Evolutionary conservation across 306 rosid species (phyloP).

Genomic region (Dryas alaskensis): DNA sequence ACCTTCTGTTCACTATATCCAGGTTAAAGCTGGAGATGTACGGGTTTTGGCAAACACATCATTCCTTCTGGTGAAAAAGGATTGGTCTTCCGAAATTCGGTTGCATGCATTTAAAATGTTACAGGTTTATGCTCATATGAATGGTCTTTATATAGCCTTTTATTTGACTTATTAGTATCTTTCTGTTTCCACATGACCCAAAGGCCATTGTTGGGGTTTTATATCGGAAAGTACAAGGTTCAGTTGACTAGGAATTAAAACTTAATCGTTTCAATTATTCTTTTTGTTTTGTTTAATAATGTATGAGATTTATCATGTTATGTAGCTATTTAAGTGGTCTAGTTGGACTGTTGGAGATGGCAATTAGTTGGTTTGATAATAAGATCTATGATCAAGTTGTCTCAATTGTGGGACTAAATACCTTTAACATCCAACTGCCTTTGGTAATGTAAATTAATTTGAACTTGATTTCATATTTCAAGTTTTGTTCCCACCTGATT

Average conservation of each 20-base stretch:
- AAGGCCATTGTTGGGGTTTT: not conserved
- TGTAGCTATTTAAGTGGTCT: constrained; percentile 2
- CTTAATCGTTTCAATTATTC: not conserved
- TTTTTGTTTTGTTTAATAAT: not conserved
- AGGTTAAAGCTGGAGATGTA: constrained; percentile 77
- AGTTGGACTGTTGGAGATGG: not conserved
- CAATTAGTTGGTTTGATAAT: not conserved
- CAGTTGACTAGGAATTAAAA: not conserved
- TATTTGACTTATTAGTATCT: not conserved
- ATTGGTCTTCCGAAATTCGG: constrained; percentile 94
- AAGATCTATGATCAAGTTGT: not conserved
- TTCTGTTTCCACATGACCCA: not conserved
- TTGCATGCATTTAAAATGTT: constrained; percentile 92
- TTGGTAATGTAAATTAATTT: not conserved
- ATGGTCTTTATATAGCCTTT: constrained; percentile 21
- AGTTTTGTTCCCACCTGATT: not conserved
- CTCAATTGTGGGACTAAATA: not conserved
- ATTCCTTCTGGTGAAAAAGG: constrained; percentile 67
- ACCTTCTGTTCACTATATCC: constrained; percentile 26
- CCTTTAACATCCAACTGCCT: not conserved
- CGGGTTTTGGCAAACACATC: constrained; percentile 70
- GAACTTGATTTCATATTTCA: not conserved
- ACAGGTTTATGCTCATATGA: constrained; percentile 55
- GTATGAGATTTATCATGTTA: not conserved
- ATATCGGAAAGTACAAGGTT: not conserved